Percentiles rank a stretch among this genome's conserved stretches.
These are phyloP conservation scores for Suhomyces kilbournensis DNA, from an alignment of 805 yeast genomes.

Conservation along the genomic window DNA sequence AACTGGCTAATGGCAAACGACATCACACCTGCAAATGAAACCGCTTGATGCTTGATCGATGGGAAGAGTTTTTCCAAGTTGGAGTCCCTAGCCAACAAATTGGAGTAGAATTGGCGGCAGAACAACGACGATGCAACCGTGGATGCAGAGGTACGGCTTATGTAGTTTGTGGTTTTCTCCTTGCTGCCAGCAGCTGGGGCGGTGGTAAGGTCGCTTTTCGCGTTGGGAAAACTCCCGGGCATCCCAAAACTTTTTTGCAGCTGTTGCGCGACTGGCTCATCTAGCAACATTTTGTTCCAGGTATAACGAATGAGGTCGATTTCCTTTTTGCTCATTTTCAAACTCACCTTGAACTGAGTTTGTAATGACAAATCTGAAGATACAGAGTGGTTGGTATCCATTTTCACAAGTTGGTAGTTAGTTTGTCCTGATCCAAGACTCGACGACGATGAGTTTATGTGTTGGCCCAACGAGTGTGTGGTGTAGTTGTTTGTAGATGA, in stretches of 20 bases:
- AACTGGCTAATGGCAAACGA: constrained; percentile 63
- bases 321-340: constrained; percentile 29
- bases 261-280: constrained; percentile 25
- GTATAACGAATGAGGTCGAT: constrained; percentile 45
- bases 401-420: constrained; percentile 16
- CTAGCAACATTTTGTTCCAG: constrained; percentile 42
- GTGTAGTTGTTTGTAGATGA: background rate
- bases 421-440: constrained; percentile 5
- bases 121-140: constrained; percentile 50
- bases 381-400: constrained; percentile 14
- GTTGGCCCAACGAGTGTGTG: background rate
- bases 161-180: constrained; percentile 11
- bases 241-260: constrained; percentile 12
- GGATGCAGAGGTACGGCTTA: constrained; percentile 13
- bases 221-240: constrained; percentile 39
- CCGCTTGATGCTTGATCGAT: constrained; percentile 73
- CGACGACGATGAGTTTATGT: constrained; percentile 1
- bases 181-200: constrained; percentile 6
- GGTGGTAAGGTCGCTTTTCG: background rate
- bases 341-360: constrained; percentile 15
- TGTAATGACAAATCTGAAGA: constrained; percentile 12
- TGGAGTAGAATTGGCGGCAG: constrained; percentile 74
- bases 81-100: constrained; percentile 59
- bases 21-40: constrained; percentile 75
- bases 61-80: constrained; percentile 66